Evolutionary conservation across 1,139 yeast species (phyloP).

Genomic region (Zhuliangozyma parablackwelliae): DNA sequence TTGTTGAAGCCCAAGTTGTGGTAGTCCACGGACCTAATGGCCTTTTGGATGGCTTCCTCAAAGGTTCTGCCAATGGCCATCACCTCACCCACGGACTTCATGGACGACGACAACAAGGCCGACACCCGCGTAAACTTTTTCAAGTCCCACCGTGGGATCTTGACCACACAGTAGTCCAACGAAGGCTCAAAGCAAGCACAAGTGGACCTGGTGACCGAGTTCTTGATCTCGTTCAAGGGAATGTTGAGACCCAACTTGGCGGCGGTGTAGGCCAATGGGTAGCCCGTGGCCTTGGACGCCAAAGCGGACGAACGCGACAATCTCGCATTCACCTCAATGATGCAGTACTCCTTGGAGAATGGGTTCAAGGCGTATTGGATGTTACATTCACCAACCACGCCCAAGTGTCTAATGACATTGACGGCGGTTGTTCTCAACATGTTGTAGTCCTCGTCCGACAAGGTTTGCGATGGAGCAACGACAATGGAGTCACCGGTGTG

Average conservation of each 20-base stretch:
- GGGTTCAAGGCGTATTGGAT: constrained; percentile 97
- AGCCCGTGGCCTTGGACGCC: constrained; percentile 98
- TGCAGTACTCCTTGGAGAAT: constrained; percentile 90
- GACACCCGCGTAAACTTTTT: constrained; percentile 55
- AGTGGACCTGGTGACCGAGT: constrained; percentile 94
- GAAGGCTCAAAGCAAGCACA: constrained; percentile 97
- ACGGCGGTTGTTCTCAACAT: constrained; percentile 97
- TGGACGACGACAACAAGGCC: constrained; percentile 49
- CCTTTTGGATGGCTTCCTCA: constrained; percentile 97
- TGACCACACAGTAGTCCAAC: constrained; percentile 91
- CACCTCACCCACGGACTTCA: constrained; percentile 99
- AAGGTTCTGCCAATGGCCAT: constrained; percentile 98
- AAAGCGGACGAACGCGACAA: constrained; percentile 95
- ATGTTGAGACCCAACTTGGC: constrained; percentile 78
- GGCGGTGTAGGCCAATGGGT: constrained; percentile 97
- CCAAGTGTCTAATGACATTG: constrained; percentile 93
- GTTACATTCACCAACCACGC: constrained; percentile 99
- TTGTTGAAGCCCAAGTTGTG: constrained; percentile 79
- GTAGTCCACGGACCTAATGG: constrained; percentile 96
- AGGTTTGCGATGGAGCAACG: constrained; percentile 97
- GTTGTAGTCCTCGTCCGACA: constrained; percentile 95
- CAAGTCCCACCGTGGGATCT: constrained; percentile 98
- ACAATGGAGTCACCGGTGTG: constrained; percentile 99
- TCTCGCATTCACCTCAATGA: constrained; percentile 96
- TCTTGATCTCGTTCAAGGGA: constrained; percentile 91